Conservation (phyloP, 495 filamentous ascomycete genomes). For the Glarea lozoyensis region DNA sequence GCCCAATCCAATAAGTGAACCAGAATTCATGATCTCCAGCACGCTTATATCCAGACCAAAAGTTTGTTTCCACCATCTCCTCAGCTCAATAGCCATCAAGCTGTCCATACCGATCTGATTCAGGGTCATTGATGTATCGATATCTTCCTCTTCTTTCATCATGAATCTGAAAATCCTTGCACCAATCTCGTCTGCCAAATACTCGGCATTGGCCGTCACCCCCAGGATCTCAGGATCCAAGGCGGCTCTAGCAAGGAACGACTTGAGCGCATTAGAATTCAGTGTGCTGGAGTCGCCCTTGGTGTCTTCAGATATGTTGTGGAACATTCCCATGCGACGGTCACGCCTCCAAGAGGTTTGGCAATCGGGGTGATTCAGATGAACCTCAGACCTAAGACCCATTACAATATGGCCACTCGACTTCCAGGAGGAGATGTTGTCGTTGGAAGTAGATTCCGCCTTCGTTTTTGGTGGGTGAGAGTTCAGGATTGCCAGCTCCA, state of each 20-base stretch:
- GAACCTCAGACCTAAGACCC: constrained; percentile 10
- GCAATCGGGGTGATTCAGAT: constrained; percentile 14
- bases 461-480: too few species aligned
- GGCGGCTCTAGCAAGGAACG: constrained; percentile 10
- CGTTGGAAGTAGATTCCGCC: neutral
- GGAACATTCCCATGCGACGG: constrained; percentile 21
- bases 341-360: constrained; percentile 19
- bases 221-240: constrained; percentile 16
- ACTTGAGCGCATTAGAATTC: constrained; percentile 16
- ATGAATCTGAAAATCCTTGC: constrained; percentile 28
- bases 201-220: neutral
- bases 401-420: constrained; percentile 9
- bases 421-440: neutral
- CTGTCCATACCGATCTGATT: constrained; percentile 42
- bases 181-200: constrained; percentile 24
- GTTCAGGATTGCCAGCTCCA: neutral
- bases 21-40: too few species aligned
- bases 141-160: constrained; percentile 30
- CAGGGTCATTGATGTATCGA: constrained; percentile 28
- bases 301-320: constrained; percentile 10
- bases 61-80: constrained; percentile 39
- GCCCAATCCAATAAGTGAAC: too few species aligned
- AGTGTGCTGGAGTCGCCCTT: neutral
- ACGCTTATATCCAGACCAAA: constrained; percentile 36
- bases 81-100: constrained; percentile 47